Evolutionary conservation across 495 filamentous ascomycete species (phyloP), one percentile per base, ranked within the genome.

Genomic region (Sphaerosporella brunnea): DNA sequence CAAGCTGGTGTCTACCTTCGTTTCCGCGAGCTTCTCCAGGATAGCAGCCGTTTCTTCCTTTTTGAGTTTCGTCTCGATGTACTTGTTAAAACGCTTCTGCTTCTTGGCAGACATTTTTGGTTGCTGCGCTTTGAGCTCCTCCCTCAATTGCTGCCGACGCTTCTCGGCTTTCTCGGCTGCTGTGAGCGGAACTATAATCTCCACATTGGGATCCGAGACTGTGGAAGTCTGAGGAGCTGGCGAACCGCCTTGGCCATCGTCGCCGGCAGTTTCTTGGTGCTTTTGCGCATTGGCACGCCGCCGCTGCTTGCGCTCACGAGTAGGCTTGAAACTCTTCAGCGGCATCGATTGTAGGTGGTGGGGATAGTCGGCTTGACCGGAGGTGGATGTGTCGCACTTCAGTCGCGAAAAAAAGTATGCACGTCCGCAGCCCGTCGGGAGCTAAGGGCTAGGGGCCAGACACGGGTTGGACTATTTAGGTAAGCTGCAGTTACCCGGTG

Each of bases 41-140:
- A 97, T 66, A 45, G 77, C 81, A 7, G 81, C 65, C 60, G 85
- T 93, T 57, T 96, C 90, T 59, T 97, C 90, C 62, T 95, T 96
- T 59, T 73, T 80, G 4, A 96, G 67, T 69, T 97, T 97, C 42
- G 70, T 90, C 57, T 95, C 88, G 68, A 99, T 93, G 60, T 99
- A 99, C 60, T 95, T 95, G 49, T 95, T 85, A 26, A 99, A 66
- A 32, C 90, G 72, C 66, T 95, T 96, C 46, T 84, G 73, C 66
- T 99, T 99, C 68, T 96, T 93, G 32, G 74, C 70, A 25, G 80
- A 88, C 51, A 93, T 75, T 59, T 82, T 83, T n/a, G 70, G 64
- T 42, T 82, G 72, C 47, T 81, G 73, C n/a, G 77, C 75, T 49
- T 71, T 75, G 37, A 93, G 54, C 53, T 79, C 71, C 45, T 74